These are phyloP conservation scores for Backusella tarrabulga DNA, from an alignment of 192 early-diverging fungal genomes.

Conservation along the genomic window DNA sequence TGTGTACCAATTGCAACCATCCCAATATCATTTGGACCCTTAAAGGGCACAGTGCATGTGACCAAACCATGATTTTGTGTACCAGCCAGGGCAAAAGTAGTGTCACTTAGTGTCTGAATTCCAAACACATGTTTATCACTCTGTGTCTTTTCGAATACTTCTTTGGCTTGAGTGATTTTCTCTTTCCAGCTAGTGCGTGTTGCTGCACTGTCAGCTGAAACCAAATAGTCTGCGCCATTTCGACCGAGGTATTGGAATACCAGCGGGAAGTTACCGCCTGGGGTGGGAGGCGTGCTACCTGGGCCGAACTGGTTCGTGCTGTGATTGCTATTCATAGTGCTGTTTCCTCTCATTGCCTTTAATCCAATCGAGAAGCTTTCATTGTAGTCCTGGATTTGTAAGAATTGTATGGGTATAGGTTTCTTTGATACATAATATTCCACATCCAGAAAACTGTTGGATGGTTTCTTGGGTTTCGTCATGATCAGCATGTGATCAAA, in stretches of 20 bases:
- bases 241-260: conserved; percentile 76
- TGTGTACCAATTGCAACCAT: conserved; percentile 84
- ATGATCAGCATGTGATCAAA: conserved; percentile 87
- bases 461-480: conserved; percentile 54
- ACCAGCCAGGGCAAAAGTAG: conserved; percentile 35
- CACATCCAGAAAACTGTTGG: conserved; percentile 51
- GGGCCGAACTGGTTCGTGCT: conserved; percentile 13
- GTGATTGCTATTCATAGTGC: not conserved
- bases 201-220: conserved; percentile 73
- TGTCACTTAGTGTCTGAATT: conserved; percentile 44
- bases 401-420: conserved; percentile 79
- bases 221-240: conserved; percentile 59
- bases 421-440: conserved; percentile 63
- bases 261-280: conserved; percentile 57
- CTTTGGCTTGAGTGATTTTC: conserved; percentile 65
- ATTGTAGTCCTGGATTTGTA: conserved; percentile 48
- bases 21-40: conserved; percentile 42
- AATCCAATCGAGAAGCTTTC: conserved; percentile 18
- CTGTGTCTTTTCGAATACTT: conserved; percentile 21
- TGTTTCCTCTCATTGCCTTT: conserved; percentile 12
- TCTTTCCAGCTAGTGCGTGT: conserved; percentile 81
- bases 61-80: conserved; percentile 43
- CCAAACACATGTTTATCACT: conserved; percentile 47
- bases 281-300: conserved; percentile 31
- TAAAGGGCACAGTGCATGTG: conserved; percentile 52